Base-by-base conservation (phyloP, 257 asterid species). In the Solanum peruvianum region DNA sequence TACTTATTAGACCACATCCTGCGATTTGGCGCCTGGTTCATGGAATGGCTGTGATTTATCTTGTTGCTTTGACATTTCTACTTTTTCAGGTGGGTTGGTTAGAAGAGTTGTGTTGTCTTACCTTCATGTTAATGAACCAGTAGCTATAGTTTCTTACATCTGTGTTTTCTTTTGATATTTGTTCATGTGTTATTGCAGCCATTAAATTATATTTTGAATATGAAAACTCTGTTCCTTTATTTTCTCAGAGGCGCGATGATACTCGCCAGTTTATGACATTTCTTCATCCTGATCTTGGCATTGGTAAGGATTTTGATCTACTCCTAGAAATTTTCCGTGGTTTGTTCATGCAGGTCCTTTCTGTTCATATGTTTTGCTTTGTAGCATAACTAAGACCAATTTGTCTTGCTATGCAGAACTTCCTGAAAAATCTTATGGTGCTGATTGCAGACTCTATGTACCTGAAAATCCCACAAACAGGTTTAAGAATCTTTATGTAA, bases 401-500 rank as follows among this genome's bases (percentile, higher is more conserved):
- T 33, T 72, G 49, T 33, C 70, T 47, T 78, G 70, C 73, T 91
- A 35, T 90, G 92, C 94, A 96, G 99, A 97, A 89, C 98, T 96
- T 89, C 99, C 99, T 33, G 99, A 97, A 91, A 92, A 95, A 92
- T 96, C 99, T 69, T 97, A 97, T 70, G 99, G 99, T 78, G 91
- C 97, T 83, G 99, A 97, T 92, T 97, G 99, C 91, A 93, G 98
- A 90, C 93, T 97, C 25, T 97, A 97, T 87, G 86, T 96, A 52
- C 96, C 99, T 86, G 99, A 97, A 89, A 90, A 92, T 94, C 97
- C 99, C 37, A 90, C 94, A 33, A 93, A 93, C 98, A 97, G 99
- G 99, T 97, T 97, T 95, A 97, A 96, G 97, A 97, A 97, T 93
- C 98, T 97, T 92, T 95, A 97, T 94, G 99, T 97, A 97, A 93